Conservation (phyloP, 495 filamentous ascomycete species). For the Neurospora tetrasperma region DNA sequence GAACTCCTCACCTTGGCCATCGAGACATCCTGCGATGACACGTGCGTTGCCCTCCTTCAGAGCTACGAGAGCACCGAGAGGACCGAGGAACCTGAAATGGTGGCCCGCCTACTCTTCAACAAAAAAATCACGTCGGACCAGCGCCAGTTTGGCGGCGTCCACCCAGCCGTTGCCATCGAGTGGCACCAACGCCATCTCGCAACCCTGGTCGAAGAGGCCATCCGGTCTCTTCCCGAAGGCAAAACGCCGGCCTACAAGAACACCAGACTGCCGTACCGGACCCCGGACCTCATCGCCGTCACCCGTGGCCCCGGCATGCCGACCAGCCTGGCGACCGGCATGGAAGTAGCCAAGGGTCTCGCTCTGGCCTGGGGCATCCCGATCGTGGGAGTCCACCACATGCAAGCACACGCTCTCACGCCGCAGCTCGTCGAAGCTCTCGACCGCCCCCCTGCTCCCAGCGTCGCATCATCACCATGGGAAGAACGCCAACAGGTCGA, state of each 20-base stretch:
- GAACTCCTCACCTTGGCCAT: slow-evolving; percentile 69
- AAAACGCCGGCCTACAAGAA: background rate
- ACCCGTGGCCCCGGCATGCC: slow-evolving; percentile 88
- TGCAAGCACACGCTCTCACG: slow-evolving; percentile 92
- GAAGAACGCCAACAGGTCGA: background rate
- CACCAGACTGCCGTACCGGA: slow-evolving; percentile 10
- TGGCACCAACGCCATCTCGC: slow-evolving; percentile 64
- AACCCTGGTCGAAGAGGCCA: slow-evolving; percentile 51
- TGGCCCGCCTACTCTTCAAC: slow-evolving; percentile 61
- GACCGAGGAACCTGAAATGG: slow-evolving; percentile 13
- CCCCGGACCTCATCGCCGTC: slow-evolving; percentile 72
- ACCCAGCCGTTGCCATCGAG: slow-evolving; percentile 61
- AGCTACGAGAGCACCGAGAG: background rate
- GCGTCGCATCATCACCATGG: background rate
- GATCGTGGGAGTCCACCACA: slow-evolving; percentile 81
- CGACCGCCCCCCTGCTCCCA: slow-evolving; percentile 5
- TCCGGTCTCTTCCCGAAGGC: slow-evolving; percentile 41
- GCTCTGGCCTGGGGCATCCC: slow-evolving; percentile 74
- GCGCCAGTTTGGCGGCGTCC: slow-evolving; percentile 58
- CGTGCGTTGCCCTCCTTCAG: slow-evolving; percentile 76
- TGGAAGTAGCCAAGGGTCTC: slow-evolving; percentile 82
- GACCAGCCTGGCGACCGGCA: slow-evolving; percentile 57
- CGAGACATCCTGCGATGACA: slow-evolving; percentile 97
- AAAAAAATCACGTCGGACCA: slow-evolving; percentile 74
- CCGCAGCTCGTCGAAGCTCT: slow-evolving; percentile 68